Conservation (phyloP, 2,329 filamentous ascomycete genomes). For the Curvularia spicifera region DNA sequence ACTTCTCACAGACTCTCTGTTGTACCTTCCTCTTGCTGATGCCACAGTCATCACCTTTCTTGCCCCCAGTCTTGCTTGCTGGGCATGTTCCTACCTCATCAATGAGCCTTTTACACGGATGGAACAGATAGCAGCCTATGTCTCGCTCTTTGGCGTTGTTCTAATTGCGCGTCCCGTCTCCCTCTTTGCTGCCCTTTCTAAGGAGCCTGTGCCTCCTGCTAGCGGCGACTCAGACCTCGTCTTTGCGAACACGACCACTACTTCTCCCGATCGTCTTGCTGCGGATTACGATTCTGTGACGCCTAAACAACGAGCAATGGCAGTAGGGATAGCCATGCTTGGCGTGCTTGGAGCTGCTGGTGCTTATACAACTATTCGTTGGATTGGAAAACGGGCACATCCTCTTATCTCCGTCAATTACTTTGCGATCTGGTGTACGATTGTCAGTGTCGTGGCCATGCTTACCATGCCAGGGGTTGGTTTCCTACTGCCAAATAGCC, state of each 20-base stretch:
- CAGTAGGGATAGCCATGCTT: slow-evolving; percentile 73
- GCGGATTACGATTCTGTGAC: slow-evolving; percentile 57
- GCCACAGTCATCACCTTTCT: slow-evolving; percentile 91
- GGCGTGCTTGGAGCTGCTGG: slow-evolving; percentile 72
- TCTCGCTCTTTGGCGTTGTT: slow-evolving; percentile 80
- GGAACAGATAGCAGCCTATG: slow-evolving; percentile 75
- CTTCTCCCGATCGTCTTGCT: slow-evolving; percentile 32
- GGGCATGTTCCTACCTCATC: slow-evolving; percentile 76
- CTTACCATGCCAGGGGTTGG: slow-evolving; percentile 61
- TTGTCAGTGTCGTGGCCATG: slow-evolving; percentile 70
- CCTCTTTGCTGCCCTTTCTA: slow-evolving; percentile 55
- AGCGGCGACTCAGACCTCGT: slow-evolving; percentile 41
- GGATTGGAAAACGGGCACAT: slow-evolving; percentile 79
- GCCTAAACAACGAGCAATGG: slow-evolving; percentile 69
- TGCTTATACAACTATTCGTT: slow-evolving; percentile 75
- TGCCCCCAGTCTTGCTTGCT: slow-evolving; percentile 77
- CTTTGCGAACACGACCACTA: slow-evolving; percentile 37
- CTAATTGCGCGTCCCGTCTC: slow-evolving; percentile 77
- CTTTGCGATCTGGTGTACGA: slow-evolving; percentile 73
- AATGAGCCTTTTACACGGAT: slow-evolving; percentile 78
- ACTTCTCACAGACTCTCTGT: slow-evolving; percentile 60
- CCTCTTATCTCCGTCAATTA: slow-evolving; percentile 83
- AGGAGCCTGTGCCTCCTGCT: slow-evolving; percentile 37
- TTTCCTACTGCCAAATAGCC: slow-evolving; percentile 62
- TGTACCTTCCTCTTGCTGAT: slow-evolving; percentile 84